phyloP scores from a whole-genome alignment of 768 basidiomycete species.

The Phaeotremella skinneri region DNA sequence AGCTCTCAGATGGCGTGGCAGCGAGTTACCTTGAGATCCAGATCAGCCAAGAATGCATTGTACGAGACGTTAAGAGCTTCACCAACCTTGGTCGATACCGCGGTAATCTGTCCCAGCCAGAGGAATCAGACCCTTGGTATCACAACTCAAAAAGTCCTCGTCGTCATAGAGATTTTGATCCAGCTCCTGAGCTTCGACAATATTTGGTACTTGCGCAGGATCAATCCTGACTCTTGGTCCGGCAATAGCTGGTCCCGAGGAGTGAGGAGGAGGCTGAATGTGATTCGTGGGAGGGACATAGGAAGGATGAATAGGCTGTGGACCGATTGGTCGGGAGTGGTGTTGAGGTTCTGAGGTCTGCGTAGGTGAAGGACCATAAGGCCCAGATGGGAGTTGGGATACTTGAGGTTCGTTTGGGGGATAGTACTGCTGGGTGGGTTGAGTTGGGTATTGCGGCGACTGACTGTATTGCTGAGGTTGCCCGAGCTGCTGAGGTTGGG shows the following conservation, averaged over 20 bases:
- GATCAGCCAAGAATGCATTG: not conserved
- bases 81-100: constrained; percentile 82
- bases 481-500: constrained; percentile 23
- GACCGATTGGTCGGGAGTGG: constrained; percentile 18
- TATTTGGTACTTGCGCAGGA: constrained; percentile 85
- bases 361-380: constrained; percentile 24
- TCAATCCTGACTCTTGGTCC: constrained; percentile 68
- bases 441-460: constrained; percentile 7
- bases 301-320: constrained; percentile 25
- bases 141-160: constrained; percentile 65
- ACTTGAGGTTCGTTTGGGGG: constrained; percentile 27
- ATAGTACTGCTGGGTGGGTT: constrained; percentile 15
- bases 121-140: constrained; percentile 64
- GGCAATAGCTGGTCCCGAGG: constrained; percentile 60
- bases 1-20: constrained; percentile 82
- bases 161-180: constrained; percentile 78
- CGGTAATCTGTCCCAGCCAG: constrained; percentile 81
- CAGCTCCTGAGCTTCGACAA: constrained; percentile 70
- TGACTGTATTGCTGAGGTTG: constrained; percentile 21
- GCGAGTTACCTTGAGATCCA: constrained; percentile 69
- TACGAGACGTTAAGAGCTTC: not conserved
- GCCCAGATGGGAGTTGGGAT: constrained; percentile 25
- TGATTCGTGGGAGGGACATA: constrained; percentile 38
- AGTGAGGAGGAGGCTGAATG: constrained; percentile 70
- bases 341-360: constrained; percentile 17